Evolutionary conservation across 1,284 basidiomycete genomes (phyloP), one percentile per base, ranked within the genome.

Genomic region (Malassezia psittaci): DNA sequence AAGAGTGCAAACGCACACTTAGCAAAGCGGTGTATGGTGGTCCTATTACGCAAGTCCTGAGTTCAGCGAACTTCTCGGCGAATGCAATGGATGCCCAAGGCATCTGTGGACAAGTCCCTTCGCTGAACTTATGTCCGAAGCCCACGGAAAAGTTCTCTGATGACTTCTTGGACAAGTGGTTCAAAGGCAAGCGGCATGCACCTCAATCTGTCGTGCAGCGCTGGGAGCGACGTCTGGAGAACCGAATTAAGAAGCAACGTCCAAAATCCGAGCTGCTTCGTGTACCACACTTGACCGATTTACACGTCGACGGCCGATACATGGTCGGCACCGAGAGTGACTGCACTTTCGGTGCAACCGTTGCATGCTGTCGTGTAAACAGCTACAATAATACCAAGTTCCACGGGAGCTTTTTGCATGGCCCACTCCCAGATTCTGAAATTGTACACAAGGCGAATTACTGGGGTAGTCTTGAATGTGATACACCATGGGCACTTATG

Each of bases 261-360:
- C 33, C 45, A 11, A 37, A 56, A 44, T 21, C 18, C 32, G 48
- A 44, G 16, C 12, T 57, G 54, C 76, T 88, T 38, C 86, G 85
- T 65, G 83, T 88, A 1, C 74, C 87, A 39, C 87, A 88, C 67
- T 61, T 88, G 10, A 86, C 85, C 0, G 86, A 88, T 66, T 78
- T 86, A 57, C 87, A 88, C 74, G 75, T 88, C 48, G 87, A 88
- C 69, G 83, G 86, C 81, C 84, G 84, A 29, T 88, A 82, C 70
- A 79, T 83, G 12, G 86, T 82, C 39, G 83, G 84, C 13, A 77
- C 83, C 5, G 86, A 88, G 74, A 84, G 82, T 9, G 83, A 85
- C 65, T 88, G 86, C 68, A 83, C 82, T 18, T 79, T 78, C 15
- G 81, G 81, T n/a, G 54, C 37, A n/a, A 57, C 54, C 7, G 50